Conservation (phyloP, 2,329 filamentous ascomycete species). For the Chrysoporthe austroafricana region DNA sequence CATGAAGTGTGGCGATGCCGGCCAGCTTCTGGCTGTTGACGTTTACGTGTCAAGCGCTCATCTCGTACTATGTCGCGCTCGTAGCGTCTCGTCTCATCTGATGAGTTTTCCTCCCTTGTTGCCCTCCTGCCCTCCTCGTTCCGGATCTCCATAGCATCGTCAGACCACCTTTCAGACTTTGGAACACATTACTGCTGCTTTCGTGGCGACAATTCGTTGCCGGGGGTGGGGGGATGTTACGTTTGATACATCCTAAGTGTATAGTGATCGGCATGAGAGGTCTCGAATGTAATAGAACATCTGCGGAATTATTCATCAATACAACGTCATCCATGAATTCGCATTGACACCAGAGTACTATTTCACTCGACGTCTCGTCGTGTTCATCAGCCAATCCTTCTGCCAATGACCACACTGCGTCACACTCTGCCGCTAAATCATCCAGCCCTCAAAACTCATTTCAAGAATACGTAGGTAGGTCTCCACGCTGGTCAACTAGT, state of each 20-base stretch:
- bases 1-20: not conserved
- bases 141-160: not conserved
- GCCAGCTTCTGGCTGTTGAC: not conserved
- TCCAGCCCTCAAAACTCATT: not conserved
- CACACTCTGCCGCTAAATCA: not conserved
- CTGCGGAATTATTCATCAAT: too few species aligned
- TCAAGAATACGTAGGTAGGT: not conserved
- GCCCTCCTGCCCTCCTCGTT: not conserved
- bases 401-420: not conserved
- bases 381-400: not conserved
- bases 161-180: not conserved
- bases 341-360: too few species aligned
- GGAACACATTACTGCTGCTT: too few species aligned
- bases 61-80: not conserved
- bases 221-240: too few species aligned
- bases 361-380: not conserved
- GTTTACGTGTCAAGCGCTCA: not conserved
- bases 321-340: not conserved
- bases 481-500: not conserved
- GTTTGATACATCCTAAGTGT: too few species aligned
- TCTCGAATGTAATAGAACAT: too few species aligned
- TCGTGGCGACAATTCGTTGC: too few species aligned
- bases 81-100: not conserved
- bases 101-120: not conserved
- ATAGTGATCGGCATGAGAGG: too few species aligned